Conservation (phyloP, 306 rosid species). For the Parietaria judaica region DNA sequence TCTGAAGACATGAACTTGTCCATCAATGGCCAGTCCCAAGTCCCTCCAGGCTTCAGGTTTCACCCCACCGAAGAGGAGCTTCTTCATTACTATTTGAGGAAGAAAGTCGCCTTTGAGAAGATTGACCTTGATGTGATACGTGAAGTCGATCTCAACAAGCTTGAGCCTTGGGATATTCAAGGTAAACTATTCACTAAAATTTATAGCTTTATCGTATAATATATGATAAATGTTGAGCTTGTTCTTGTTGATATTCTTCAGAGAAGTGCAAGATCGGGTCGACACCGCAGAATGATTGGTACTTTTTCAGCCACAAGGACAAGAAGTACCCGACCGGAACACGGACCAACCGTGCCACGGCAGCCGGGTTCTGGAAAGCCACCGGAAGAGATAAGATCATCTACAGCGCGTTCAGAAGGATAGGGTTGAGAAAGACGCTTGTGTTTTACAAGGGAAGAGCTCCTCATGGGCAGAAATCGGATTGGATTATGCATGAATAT, state of each 20-base stretch:
- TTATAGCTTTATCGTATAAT: too few species aligned
- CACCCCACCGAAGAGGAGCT: conserved; percentile 62
- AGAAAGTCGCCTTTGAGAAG: conserved; percentile 47
- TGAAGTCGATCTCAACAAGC: conserved; percentile 56
- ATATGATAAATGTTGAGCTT: too few species aligned
- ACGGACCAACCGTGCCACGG: conserved; percentile 49
- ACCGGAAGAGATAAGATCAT: conserved; percentile 55
- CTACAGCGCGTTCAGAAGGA: conserved; percentile 34
- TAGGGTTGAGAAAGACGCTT: conserved; percentile 50
- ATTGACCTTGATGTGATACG: conserved; percentile 55
- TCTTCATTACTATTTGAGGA: conserved; percentile 47
- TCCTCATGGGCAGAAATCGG: conserved; percentile 55
- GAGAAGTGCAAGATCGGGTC: conserved; percentile 59
- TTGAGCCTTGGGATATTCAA: conserved; percentile 65
- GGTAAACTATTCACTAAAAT: conserved; percentile 17
- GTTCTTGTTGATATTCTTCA: background rate
- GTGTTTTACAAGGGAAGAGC: conserved; percentile 59
- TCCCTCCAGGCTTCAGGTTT: conserved; percentile 50
- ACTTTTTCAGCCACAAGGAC: conserved; percentile 57
- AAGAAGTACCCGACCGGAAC: conserved; percentile 59
- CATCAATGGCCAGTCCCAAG: conserved; percentile 47
- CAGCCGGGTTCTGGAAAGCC: conserved; percentile 61
- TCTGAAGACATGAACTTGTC: conserved; percentile 38
- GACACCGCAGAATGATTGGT: conserved; percentile 57
- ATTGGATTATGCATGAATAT: conserved; percentile 63